Conservation (phyloP, 305 asterid species). For the Fraxinus xanthoxyloides region DNA sequence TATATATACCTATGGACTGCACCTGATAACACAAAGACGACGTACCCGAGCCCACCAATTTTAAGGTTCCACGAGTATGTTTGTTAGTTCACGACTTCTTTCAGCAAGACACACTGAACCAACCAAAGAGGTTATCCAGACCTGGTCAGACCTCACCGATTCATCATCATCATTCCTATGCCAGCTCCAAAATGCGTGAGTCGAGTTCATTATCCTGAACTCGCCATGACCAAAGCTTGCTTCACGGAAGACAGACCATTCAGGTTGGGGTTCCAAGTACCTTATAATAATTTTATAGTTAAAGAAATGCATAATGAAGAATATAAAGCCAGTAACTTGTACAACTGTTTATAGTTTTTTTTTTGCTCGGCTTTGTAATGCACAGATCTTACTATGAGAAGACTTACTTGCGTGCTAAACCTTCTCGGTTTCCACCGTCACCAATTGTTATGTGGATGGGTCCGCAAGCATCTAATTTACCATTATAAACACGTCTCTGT, state of each 20-base stretch:
- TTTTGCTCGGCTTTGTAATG: not conserved
- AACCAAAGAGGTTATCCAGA: conserved; percentile 54
- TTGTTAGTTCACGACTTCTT: conserved; percentile 27
- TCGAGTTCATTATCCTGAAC: conserved; percentile 50
- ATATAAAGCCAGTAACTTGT: not conserved
- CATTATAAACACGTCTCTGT: conserved; percentile 40
- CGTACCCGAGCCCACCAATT: not conserved
- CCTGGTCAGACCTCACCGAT: conserved; percentile 60
- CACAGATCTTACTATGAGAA: not conserved
- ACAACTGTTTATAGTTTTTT: not conserved
- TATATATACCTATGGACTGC: not conserved
- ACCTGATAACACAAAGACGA: not conserved
- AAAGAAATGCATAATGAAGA: not conserved
- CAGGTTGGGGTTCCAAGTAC: conserved; percentile 50
- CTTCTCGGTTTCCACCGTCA: conserved; percentile 56
- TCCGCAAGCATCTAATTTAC: conserved; percentile 42
- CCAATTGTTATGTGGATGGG: conserved; percentile 49
- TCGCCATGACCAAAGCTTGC: conserved; percentile 95
- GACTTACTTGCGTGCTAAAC: conserved; percentile 43
- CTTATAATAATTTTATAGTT: conserved; percentile 30
- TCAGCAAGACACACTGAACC: conserved; percentile 48
- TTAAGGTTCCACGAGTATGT: conserved; percentile 29
- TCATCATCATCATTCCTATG: conserved; percentile 79
- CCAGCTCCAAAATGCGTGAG: conserved; percentile 85
- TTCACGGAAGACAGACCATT: conserved; percentile 80